These are phyloP conservation scores for Pseudodiploospora longispora DNA, from an alignment of 2,329 filamentous ascomycete species.

Conservation along the genomic window DNA sequence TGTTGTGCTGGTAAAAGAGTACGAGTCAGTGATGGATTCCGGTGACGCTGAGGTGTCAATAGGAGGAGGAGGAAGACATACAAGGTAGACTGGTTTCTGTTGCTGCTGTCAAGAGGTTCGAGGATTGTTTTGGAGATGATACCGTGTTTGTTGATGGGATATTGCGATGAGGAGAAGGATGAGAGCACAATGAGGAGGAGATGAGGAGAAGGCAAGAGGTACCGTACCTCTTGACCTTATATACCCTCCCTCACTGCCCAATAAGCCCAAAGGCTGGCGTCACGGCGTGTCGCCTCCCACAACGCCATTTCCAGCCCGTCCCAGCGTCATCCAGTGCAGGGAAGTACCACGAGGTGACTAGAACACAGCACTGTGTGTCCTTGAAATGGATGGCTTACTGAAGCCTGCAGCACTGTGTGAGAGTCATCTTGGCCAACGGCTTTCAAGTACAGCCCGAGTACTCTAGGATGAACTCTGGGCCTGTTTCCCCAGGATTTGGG, in stretches of 20 bases:
- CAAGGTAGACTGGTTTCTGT: background rate
- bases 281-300: background rate
- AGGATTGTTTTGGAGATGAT: too few relatives aligned
- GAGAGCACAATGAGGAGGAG: background rate
- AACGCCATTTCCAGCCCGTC: background rate
- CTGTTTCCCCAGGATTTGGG: constrained; percentile 1
- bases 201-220: background rate
- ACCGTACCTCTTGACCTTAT: background rate
- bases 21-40: background rate
- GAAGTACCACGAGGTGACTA: background rate
- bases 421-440: background rate
- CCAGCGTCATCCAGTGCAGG: background rate
- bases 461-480: background rate
- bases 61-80: background rate
- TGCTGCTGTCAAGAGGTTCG: too few relatives aligned
- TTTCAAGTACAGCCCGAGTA: background rate
- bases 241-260: background rate
- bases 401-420: too few relatives aligned
- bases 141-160: background rate
- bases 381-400: too few relatives aligned
- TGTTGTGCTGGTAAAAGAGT: background rate
- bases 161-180: too few relatives aligned
- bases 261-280: background rate
- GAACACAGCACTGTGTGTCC: background rate
- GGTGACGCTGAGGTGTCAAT: background rate